Conservation (phyloP, 345 rosid species). For the Excoecaria agallocha region DNA sequence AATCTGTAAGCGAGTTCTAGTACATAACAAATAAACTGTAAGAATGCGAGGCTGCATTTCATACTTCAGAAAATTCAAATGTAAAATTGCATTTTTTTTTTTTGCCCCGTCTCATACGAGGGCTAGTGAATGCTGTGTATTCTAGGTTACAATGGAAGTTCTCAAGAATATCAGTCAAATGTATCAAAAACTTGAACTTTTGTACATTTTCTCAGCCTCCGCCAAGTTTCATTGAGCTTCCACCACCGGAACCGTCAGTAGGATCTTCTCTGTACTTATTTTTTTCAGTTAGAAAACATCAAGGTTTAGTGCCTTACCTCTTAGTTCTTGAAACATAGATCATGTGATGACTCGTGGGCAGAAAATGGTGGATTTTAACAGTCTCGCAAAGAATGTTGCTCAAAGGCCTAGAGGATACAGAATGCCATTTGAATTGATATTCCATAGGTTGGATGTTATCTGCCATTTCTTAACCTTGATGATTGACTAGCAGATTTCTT, state of each 20-base stretch:
- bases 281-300: constrained; percentile 17
- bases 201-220: constrained; percentile 4
- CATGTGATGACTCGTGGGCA: too few species aligned
- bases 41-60: background rate
- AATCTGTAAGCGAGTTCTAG: too few species aligned
- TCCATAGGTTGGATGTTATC: constrained; percentile 24
- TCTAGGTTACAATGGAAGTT: background rate
- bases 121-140: background rate
- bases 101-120: background rate
- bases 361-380: background rate
- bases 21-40: too few species aligned
- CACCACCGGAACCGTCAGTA: background rate
- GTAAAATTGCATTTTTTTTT: background rate
- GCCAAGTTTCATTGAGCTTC: background rate
- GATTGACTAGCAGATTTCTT: constrained; percentile 49
- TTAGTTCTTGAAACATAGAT: constrained; percentile 15
- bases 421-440: background rate
- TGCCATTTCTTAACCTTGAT: constrained; percentile 37
- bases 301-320: background rate
- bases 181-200: background rate
- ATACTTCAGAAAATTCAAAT: background rate
- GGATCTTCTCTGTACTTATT: constrained; percentile 24
- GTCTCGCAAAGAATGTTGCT: constrained; percentile 14
- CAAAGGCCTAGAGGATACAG: constrained; percentile 3
- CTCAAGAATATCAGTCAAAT: background rate